These are phyloP conservation scores for Globisporangium spiculum DNA, from an alignment of 352 stramenopile genomes.

Conservation along the genomic window DNA sequence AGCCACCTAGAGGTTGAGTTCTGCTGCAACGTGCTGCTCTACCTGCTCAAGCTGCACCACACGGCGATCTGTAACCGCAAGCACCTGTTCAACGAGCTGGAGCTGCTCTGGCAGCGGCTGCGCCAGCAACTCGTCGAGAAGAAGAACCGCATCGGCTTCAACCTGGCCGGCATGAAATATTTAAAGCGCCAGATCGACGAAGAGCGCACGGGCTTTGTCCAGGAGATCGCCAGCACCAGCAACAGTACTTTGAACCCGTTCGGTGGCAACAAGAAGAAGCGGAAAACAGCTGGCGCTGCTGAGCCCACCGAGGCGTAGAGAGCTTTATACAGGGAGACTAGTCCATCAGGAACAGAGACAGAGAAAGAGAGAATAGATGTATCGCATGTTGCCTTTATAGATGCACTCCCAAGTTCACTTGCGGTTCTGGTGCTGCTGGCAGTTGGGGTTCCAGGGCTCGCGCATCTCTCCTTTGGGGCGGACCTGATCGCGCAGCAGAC, in stretches of 20 bases:
- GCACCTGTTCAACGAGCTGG: conserved; percentile 69
- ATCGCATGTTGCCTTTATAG: too few relatives aligned
- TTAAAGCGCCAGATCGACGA: conserved; percentile 84
- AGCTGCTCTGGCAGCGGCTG: conserved; percentile 77
- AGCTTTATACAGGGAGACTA: too few relatives aligned
- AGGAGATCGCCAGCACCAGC: conserved; percentile 52
- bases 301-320: too few relatives aligned
- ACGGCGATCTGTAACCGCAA: conserved; percentile 70
- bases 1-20: conserved; percentile 91
- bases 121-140: conserved; percentile 66
- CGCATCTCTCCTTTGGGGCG: too few relatives aligned
- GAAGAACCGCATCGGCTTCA: conserved; percentile 88
- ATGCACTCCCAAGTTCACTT: too few relatives aligned
- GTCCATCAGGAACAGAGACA: too few relatives aligned
- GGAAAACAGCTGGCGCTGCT: conserved; percentile 32
- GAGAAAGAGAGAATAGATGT: too few relatives aligned
- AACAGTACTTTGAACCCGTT: background rate
- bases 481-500: too few relatives aligned
- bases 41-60: conserved; percentile 77
- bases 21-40: conserved; percentile 79
- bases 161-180: conserved; percentile 85
- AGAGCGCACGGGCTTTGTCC: conserved; percentile 70
- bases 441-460: too few relatives aligned
- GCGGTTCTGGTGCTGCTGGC: too few relatives aligned
- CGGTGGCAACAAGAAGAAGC: conserved; percentile 49